These are phyloP conservation scores for Achaetomiella virescens DNA, from an alignment of 495 filamentous ascomycete species.

Conservation along the genomic window DNA sequence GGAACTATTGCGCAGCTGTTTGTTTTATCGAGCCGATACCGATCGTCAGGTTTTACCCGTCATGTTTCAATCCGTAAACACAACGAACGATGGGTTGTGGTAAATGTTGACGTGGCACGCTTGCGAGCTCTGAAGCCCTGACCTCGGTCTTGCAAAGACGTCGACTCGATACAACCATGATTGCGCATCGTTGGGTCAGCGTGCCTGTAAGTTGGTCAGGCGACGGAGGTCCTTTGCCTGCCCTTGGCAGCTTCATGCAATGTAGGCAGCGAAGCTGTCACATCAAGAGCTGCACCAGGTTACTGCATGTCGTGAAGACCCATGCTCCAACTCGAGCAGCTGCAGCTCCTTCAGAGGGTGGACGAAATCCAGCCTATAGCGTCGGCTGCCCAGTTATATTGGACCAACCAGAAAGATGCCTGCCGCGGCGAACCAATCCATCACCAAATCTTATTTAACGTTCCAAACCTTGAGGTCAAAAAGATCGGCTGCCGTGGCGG, in stretches of 20 bases:
- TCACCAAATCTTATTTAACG: too few relatives aligned
- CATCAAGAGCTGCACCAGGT: not conserved
- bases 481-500: not conserved
- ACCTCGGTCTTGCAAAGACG: too few relatives aligned
- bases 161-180: too few relatives aligned
- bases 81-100: not conserved
- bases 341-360: too few relatives aligned
- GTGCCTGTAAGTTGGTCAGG: not conserved
- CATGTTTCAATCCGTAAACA: not conserved
- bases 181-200: not conserved
- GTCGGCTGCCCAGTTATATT: too few relatives aligned
- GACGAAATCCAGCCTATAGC: too few relatives aligned
- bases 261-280: not conserved
- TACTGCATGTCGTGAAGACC: too few relatives aligned
- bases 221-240: conserved; percentile 7
- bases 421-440: too few relatives aligned
- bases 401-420: too few relatives aligned
- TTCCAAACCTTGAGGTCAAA: not conserved
- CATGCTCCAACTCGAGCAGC: too few relatives aligned
- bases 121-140: not conserved
- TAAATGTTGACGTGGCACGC: conserved; percentile 1
- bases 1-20: not conserved
- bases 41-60: conserved; percentile 9
- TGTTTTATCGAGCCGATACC: conserved; percentile 14
- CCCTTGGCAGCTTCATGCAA: not conserved